phyloP scores from a whole-genome alignment of 1,284 basidiomycete genomes.

The Trichosporon sp. region DNA sequence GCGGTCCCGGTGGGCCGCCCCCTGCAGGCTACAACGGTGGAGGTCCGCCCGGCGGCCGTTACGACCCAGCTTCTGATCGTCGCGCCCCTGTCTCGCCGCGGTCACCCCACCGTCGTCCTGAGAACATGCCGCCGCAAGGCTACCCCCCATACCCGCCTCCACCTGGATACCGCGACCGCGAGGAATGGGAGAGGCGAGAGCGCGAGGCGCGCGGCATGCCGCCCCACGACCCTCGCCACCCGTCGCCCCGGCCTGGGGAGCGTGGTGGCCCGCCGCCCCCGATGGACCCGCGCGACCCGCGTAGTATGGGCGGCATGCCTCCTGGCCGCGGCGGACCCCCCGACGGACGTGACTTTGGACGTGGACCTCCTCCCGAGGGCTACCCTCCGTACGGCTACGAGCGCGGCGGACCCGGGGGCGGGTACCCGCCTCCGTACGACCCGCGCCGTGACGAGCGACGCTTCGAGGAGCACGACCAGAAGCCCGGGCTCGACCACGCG shows the following conservation, averaged over 20 bases:
- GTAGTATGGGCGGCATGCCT: conserved; percentile 4
- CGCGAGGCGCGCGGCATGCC: conserved; percentile 32
- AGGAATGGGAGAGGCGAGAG: conserved; percentile 45
- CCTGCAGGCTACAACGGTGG: conserved; percentile 7
- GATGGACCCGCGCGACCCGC: conserved; percentile 19
- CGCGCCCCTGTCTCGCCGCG: conserved; percentile 28
- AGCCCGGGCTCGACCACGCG: conserved; percentile 10
- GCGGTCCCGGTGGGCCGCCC: conserved; percentile 8
- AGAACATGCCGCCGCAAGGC: conserved; percentile 18
- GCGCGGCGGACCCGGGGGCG: conserved; percentile 8
- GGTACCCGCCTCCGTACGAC: conserved; percentile 13
- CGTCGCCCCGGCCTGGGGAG: conserved; percentile 36
- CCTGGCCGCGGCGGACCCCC: conserved; percentile 9
- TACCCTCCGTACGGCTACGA: conserved; percentile 26
- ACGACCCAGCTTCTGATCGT: conserved; percentile 32
- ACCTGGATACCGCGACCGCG: conserved; percentile 30
- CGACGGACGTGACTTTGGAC: conserved; percentile 16
- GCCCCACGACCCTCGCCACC: conserved; percentile 29
- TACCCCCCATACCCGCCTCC: conserved; percentile 25
- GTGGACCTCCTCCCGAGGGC: conserved; percentile 15
- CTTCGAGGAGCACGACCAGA: conserved; percentile 11
- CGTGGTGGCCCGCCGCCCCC: conserved; percentile 15
- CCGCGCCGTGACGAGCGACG: conserved; percentile 14
- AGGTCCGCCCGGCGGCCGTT: conserved; percentile 18
- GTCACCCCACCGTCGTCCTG: conserved; percentile 33